phyloP scores from a whole-genome alignment of 768 basidiomycete genomes.

The Tricholoma sp. region DNA sequence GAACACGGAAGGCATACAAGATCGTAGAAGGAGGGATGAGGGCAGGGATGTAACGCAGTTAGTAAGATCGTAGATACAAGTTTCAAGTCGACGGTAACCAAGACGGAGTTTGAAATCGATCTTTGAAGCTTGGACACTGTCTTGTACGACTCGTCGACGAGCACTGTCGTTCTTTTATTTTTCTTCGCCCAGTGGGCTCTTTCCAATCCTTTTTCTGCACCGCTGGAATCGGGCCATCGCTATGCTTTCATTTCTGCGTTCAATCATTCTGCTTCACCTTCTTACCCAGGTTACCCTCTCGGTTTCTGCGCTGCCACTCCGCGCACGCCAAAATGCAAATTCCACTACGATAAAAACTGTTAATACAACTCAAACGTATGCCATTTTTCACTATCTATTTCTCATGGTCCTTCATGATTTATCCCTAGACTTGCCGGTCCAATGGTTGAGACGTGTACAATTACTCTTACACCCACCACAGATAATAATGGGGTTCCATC shows the following conservation, averaged over 20 bases:
- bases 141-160: constrained; percentile 7
- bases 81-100: constrained; percentile 7
- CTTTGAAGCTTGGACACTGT: background rate
- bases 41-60: too few species aligned
- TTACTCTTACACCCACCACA: constrained; percentile 51
- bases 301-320: constrained; percentile 33
- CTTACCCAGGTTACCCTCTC: constrained; percentile 26
- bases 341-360: constrained; percentile 39
- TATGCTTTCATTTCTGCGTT: constrained; percentile 34
- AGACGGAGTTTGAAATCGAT: constrained; percentile 20
- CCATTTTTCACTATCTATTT: constrained; percentile 2
- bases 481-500: constrained; percentile 43
- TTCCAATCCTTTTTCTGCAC: constrained; percentile 39
- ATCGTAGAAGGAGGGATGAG: constrained; percentile 71
- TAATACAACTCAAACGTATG: constrained; percentile 44
- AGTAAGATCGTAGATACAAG: background rate
- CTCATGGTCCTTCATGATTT: constrained; percentile 4
- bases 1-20: constrained; percentile 77
- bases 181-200: constrained; percentile 39
- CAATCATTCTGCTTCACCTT: constrained; percentile 33
- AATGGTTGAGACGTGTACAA: constrained; percentile 53
- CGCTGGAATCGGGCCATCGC: constrained; percentile 47
- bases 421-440: constrained; percentile 40
- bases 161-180: constrained; percentile 22
- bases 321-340: constrained; percentile 23